These are phyloP conservation scores for Perkinsela sp. DNA, from an alignment of 208 protist genomes.

Conservation along the genomic window DNA sequence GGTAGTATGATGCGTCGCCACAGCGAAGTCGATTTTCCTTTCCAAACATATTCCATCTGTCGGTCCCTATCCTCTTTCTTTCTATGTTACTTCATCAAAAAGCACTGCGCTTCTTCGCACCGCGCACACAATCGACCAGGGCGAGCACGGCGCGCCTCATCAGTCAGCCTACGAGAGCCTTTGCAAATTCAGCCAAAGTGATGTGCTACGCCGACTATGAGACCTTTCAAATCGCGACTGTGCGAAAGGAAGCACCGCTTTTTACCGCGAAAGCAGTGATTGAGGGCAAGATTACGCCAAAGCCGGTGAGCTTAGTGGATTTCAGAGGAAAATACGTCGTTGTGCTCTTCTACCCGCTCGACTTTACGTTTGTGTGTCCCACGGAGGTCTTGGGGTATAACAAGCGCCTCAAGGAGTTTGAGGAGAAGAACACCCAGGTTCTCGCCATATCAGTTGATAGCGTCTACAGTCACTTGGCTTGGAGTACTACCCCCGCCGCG, in stretches of 20 bases:
- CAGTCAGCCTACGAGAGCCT: no score
- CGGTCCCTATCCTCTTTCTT: no score
- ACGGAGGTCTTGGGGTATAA: conserved; percentile 83
- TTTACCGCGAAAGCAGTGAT: conserved; percentile 73
- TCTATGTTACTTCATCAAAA: no score
- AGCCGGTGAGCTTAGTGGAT: conserved; percentile 45
- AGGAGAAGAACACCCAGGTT: conserved; percentile 55
- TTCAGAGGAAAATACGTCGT: conserved; percentile 76
- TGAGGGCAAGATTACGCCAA: conserved; percentile 60
- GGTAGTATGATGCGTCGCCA: no score
- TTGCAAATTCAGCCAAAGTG: no score
- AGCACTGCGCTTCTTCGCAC: no score
- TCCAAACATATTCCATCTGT: no score
- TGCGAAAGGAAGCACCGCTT: conserved; percentile 53
- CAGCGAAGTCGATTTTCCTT: no score
- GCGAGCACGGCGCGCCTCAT: no score
- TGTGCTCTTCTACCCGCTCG: conserved; percentile 80
- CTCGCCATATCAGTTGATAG: conserved; percentile 69
- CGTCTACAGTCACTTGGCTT: conserved; percentile 77
- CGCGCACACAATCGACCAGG: no score
- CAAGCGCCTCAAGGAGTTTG: conserved; percentile 63
- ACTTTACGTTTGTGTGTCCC: conserved; percentile 89
- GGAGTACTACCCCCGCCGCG: conserved; percentile 71
- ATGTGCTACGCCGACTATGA: conserved; percentile 54
- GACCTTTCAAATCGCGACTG: conserved; percentile 29